Conservation (phyloP, 208 protist species). For the Trypanosoma lewisi region DNA sequence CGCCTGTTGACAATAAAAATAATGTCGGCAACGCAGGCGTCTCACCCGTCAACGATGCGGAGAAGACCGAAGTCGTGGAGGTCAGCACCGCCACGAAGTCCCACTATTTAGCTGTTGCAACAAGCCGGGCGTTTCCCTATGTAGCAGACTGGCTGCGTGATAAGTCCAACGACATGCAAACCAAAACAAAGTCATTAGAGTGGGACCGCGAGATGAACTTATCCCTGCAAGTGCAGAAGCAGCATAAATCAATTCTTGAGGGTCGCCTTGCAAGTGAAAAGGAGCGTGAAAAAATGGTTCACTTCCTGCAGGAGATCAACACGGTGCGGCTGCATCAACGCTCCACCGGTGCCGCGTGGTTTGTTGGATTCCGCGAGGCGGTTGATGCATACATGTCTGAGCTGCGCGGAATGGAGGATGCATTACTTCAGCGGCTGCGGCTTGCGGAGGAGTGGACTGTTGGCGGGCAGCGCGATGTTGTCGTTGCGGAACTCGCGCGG, state of each 20-base stretch:
- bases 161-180: slow-evolving; percentile 21
- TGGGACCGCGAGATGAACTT: not conserved
- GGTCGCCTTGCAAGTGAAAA: slow-evolving; percentile 1
- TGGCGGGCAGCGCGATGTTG: slow-evolving; percentile 28
- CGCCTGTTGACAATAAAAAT: not conserved
- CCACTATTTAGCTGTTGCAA: slow-evolving; percentile 33
- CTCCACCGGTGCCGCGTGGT: slow-evolving; percentile 7
- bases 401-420: slow-evolving; percentile 31
- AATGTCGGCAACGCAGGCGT: not conserved
- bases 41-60: not conserved
- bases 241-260: slow-evolving; percentile 1
- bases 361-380: slow-evolving; percentile 17
- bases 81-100: slow-evolving; percentile 22
- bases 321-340: slow-evolving; percentile 13
- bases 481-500: slow-evolving; percentile 21
- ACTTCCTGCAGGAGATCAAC: slow-evolving; percentile 13
- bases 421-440: slow-evolving; percentile 22
- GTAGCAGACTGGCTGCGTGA: slow-evolving; percentile 34
- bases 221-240: not conserved
- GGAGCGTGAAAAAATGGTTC: slow-evolving; percentile 10
- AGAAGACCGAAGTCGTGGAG: slow-evolving; percentile 9
- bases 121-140: slow-evolving; percentile 37
- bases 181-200: not conserved
- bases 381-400: slow-evolving; percentile 22
- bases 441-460: slow-evolving; percentile 37